A percentile compares a stretch with the other conserved stretches of the same genome.
These are phyloP conservation scores for Marasmius oreades DNA, from an alignment of 1,284 basidiomycete genomes.

Conservation along the genomic window DNA sequence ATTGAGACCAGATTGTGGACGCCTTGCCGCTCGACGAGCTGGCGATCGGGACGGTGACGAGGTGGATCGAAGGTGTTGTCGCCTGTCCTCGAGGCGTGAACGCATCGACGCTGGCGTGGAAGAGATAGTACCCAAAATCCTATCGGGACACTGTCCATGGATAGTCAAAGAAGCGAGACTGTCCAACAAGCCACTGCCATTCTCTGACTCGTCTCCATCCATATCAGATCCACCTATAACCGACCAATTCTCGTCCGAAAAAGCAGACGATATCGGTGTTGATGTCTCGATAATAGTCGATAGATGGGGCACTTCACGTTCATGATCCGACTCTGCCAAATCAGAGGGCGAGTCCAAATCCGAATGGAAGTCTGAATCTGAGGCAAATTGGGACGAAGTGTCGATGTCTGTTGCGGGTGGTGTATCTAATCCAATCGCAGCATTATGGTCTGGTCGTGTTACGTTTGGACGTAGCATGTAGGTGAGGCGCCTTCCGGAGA, in stretches of 20 bases:
- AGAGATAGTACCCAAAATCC: constrained; percentile 4
- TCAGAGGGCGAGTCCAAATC: constrained; percentile 31
- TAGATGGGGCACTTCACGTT: constrained; percentile 24
- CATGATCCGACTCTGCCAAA: constrained; percentile 43
- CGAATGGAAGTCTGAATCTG: constrained; percentile 46
- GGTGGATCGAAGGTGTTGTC: constrained; percentile 24
- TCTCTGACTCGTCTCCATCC: constrained; percentile 32
- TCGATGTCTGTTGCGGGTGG: constrained; percentile 71
- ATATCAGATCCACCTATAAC: constrained; percentile 1
- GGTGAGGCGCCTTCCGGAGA: constrained; percentile 58
- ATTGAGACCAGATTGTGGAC: constrained; percentile 7
- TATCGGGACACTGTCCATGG: constrained; percentile 11
- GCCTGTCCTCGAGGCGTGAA: not conserved
- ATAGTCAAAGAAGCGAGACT: constrained; percentile 22
- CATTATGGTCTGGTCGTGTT: constrained; percentile 50
- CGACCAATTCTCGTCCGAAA: not conserved
- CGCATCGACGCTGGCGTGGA: not conserved
- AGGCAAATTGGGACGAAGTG: constrained; percentile 46
- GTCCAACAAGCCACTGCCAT: constrained; percentile 25
- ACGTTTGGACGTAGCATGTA: constrained; percentile 76
- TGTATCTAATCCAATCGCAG: constrained; percentile 49
- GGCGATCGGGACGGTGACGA: constrained; percentile 47
- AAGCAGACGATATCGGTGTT: constrained; percentile 23
- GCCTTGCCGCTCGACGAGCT: constrained; percentile 19
- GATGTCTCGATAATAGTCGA: constrained; percentile 32